Percentiles rank a stretch among this genome's conserved stretches.
Evolutionary conservation across 1,284 basidiomycete genomes (phyloP).

Genomic region (Ceratobasidium sp.): DNA sequence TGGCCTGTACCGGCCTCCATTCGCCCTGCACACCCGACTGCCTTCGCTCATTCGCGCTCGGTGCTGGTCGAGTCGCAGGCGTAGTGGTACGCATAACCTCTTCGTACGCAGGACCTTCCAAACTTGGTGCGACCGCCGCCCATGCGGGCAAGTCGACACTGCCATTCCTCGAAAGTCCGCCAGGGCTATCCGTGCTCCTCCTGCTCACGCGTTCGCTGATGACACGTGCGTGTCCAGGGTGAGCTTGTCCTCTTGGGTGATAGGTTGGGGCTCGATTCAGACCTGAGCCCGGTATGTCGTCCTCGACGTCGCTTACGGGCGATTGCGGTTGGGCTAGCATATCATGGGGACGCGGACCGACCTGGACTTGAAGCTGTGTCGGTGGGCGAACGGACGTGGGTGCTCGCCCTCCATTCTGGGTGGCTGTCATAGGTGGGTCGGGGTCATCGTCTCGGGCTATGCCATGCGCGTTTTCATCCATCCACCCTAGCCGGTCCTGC

Average conservation of each 20-base stretch:
- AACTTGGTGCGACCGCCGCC: slow-evolving; percentile 3
- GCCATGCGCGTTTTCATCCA: neutral
- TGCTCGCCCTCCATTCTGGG: slow-evolving; percentile 10
- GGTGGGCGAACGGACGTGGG: neutral
- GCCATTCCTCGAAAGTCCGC: neutral
- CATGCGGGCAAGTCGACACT: slow-evolving; percentile 11
- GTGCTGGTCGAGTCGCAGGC: neutral
- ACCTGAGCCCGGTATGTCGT: neutral
- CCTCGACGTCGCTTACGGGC: slow-evolving; percentile 29
- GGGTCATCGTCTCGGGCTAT: slow-evolving; percentile 15
- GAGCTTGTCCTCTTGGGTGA: slow-evolving; percentile 15
- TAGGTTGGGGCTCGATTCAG: slow-evolving; percentile 26
- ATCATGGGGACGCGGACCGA: slow-evolving; percentile 33
- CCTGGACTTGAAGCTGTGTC: slow-evolving; percentile 21
- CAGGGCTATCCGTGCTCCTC: neutral
- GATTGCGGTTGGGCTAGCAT: slow-evolving; percentile 29
- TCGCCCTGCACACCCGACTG: neutral
- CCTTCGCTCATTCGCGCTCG: neutral
- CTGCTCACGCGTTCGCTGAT: neutral
- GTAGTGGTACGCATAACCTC: slow-evolving; percentile 16
- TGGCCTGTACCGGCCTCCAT: neutral
- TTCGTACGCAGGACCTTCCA: slow-evolving; percentile 33
- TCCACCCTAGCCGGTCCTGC: slow-evolving; percentile 11
- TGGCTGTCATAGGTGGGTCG: slow-evolving; percentile 19
- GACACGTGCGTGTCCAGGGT: slow-evolving; percentile 8